Base-by-base conservation (phyloP, 1,284 basidiomycete species). In the Cryptococcus floricola region DNA sequence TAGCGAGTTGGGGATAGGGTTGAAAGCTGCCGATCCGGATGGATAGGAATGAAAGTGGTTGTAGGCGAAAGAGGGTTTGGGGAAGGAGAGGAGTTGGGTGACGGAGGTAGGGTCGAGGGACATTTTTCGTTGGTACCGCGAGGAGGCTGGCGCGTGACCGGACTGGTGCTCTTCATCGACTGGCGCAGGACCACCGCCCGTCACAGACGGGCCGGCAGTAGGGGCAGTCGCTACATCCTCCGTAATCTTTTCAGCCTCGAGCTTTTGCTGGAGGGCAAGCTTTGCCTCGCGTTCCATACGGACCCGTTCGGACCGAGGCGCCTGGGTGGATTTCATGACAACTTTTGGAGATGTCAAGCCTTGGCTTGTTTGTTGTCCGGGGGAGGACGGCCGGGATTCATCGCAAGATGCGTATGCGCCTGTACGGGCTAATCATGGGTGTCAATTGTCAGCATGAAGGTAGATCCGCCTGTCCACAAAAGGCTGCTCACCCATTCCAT, bases 361-460 rank as follows among this genome's bases (percentile, higher is more conserved):
- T 34, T 56, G 12, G 61, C 48, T 34, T 10, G 31, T 8, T 6
- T 34, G 31, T 6, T 34, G 31, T 34, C 31, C 31, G 9, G 75
- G 72, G 0, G 73, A 64, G 5, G 61, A 44, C 0, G 73, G 70
- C 23, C 66, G 53, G 27, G 70, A 69, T 38, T 71, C 68, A 51
- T 77, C 76, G 52, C 74, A 76, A 2, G 66, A 64, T 1, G 74
- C 59, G 56, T 77, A 77, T 9, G 69, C 61, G 9, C 75, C 75
- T 7, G 69, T 16, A 8, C 25, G n/a, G 18, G 44, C 44, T 46
- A 6, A 44, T 44, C 43, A 44, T 23, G 23, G 23, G 23, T 23
- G 19, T 23, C 43, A 12, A 44, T 44, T 2, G 19, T 19, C 14
- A 39, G 31, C 10, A 50, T n/a, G 34, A 31, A n/a, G 25, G 48